A percentile compares a stretch with the other conserved stretches of the same genome.
Conservation (phyloP, 441 rosid genomes). For the Arabidopsis lyrata region DNA sequence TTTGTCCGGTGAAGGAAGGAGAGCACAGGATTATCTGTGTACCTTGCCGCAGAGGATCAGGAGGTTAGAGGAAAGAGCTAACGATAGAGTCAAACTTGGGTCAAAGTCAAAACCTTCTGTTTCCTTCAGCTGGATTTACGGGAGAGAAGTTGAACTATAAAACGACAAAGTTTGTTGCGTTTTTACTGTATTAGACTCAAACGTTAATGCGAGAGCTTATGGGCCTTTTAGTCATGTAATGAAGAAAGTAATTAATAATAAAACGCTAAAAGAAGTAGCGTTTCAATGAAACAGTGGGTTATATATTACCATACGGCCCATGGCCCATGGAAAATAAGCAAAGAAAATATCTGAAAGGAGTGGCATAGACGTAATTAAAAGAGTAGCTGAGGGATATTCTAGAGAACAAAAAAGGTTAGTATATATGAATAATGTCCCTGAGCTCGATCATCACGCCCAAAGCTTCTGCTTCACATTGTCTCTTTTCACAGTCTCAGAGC, state of each 20-base stretch:
- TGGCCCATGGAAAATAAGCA: slow-evolving; percentile 13
- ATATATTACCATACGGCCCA: slow-evolving; percentile 3
- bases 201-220: neutral
- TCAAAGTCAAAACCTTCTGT: slow-evolving; percentile 30
- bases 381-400: neutral
- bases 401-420: slow-evolving; percentile 13
- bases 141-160: slow-evolving; percentile 44
- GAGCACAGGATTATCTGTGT: slow-evolving; percentile 54
- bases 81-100: slow-evolving; percentile 45
- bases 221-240: neutral
- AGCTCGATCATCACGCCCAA: slow-evolving; percentile 34
- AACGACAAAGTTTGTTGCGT: neutral
- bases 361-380: slow-evolving; percentile 24
- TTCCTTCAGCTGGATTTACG: slow-evolving; percentile 56
- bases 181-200: neutral
- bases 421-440: neutral
- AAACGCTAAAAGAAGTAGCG: neutral
- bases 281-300: neutral
- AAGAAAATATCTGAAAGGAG: slow-evolving; percentile 6
- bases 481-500: slow-evolving; percentile 16
- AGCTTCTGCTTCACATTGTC: neutral
- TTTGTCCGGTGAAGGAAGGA: slow-evolving; percentile 51
- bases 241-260: neutral
- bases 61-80: slow-evolving; percentile 54
- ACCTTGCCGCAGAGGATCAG: slow-evolving; percentile 51